Percentiles rank a stretch among this genome's conserved stretches.
Conservation (phyloP, 768 basidiomycete genomes). For the Termitomyces sp. region DNA sequence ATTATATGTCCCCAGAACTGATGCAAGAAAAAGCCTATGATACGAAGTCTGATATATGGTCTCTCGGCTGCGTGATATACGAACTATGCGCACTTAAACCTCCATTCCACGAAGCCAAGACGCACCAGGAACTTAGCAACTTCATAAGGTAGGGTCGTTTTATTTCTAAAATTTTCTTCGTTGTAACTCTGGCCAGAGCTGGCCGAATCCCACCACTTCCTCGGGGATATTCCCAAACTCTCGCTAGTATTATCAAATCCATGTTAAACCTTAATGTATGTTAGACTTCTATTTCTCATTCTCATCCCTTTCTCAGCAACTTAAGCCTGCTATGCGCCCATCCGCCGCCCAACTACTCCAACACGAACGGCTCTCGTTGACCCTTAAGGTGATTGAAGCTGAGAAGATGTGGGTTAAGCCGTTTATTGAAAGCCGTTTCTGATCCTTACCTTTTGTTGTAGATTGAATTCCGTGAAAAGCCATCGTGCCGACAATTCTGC, state of each 20-base stretch:
- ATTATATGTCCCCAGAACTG: constrained; percentile 99
- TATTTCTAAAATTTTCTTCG: background rate
- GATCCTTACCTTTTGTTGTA: constrained; percentile 21
- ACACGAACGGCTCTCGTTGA: constrained; percentile 72
- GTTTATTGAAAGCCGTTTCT: background rate
- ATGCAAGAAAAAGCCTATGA: constrained; percentile 98
- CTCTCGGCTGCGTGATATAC: constrained; percentile 93
- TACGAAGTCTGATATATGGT: constrained; percentile 98
- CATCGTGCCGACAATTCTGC: constrained; percentile 54
- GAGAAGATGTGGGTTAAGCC: constrained; percentile 62
- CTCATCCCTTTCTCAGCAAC: constrained; percentile 1
- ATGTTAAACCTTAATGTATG: constrained; percentile 84
- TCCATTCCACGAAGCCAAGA: constrained; percentile 91
- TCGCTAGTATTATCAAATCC: constrained; percentile 74
- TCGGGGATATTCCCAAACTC: constrained; percentile 71
- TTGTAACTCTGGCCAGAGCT: constrained; percentile 36
- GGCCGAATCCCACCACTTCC: constrained; percentile 92
- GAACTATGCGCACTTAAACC: constrained; percentile 94
- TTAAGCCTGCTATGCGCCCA: constrained; percentile 82
- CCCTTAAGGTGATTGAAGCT: constrained; percentile 69
- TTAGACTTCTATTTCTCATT: background rate
- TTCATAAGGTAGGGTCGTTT: constrained; percentile 59
- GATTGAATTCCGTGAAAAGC: constrained; percentile 61
- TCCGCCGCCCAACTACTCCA: constrained; percentile 79
- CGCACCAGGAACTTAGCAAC: constrained; percentile 80